phyloP scores from a whole-genome alignment of 768 basidiomycete genomes.

The Phylloporus arenicola region DNA sequence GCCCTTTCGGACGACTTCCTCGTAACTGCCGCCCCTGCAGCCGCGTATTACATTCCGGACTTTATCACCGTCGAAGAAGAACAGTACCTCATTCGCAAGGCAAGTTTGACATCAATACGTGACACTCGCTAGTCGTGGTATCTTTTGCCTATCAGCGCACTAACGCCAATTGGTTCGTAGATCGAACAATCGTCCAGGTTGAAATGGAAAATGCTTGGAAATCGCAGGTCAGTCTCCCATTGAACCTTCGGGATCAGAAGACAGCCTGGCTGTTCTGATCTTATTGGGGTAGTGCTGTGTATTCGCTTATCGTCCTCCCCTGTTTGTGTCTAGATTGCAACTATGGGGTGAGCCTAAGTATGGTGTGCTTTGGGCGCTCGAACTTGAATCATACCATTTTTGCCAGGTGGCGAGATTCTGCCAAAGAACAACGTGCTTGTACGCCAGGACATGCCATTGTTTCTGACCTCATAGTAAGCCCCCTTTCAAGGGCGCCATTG shows the following conservation, averaged over 20 bases:
- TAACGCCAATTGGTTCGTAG: constrained; percentile 36
- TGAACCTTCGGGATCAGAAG: background rate
- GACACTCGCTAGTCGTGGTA: background rate
- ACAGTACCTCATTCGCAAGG: constrained; percentile 71
- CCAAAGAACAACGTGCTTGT: constrained; percentile 58
- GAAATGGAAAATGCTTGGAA: constrained; percentile 64
- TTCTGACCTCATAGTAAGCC: constrained; percentile 61
- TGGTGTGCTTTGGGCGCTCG: background rate
- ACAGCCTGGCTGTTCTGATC: background rate
- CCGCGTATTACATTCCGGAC: constrained; percentile 67
- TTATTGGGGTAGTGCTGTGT: constrained; percentile 1
- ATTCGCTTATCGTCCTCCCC: background rate
- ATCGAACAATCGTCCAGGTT: constrained; percentile 73
- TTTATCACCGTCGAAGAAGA: constrained; percentile 79
- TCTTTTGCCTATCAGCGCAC: constrained; percentile 3
- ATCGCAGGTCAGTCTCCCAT: constrained; percentile 5
- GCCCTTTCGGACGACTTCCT: constrained; percentile 10
- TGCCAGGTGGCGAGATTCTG: constrained; percentile 67
- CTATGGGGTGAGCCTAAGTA: constrained; percentile 52
- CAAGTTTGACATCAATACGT: constrained; percentile 21
- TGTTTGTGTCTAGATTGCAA: constrained; percentile 49
- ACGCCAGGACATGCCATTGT: constrained; percentile 64
- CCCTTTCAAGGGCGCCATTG: constrained; percentile 1
- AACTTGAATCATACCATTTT: constrained; percentile 4
- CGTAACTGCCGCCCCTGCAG: constrained; percentile 27